Percentiles rank a stretch among this genome's conserved stretches.
phyloP scores from a whole-genome alignment of 805 yeast species.

The Wickerhamiella lipophila region DNA sequence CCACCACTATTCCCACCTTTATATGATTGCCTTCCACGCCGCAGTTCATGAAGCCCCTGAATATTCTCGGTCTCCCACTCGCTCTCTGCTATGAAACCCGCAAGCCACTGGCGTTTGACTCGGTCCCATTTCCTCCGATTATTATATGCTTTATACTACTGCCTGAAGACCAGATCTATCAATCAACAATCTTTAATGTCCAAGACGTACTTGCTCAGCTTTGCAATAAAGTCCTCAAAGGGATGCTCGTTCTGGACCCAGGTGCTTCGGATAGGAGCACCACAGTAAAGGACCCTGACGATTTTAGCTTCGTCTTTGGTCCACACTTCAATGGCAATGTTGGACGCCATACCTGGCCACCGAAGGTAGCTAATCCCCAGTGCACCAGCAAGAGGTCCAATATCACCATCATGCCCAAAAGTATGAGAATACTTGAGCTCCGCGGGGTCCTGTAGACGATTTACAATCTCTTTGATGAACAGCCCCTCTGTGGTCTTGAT shows the following conservation, averaged over 20 bases:
- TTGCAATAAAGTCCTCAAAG: background rate
- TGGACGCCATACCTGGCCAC: conserved; percentile 42
- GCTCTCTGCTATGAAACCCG: background rate
- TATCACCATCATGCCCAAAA: conserved; percentile 36
- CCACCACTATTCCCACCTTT: background rate
- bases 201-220: background rate
- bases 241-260: conserved; percentile 5
- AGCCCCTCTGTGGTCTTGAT: conserved; percentile 30
- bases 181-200: background rate
- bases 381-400: conserved; percentile 31
- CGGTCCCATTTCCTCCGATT: too few species aligned
- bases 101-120: too few species aligned
- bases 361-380: conserved; percentile 29
- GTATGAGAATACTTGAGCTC: conserved; percentile 30
- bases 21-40: background rate
- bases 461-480: conserved; percentile 30
- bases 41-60: too few species aligned
- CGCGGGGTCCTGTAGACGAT: conserved; percentile 25
- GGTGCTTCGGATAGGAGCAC: conserved; percentile 21
- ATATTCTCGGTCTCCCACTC: background rate
- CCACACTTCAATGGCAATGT: conserved; percentile 33
- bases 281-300: conserved; percentile 31
- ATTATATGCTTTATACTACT: too few species aligned
- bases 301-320: conserved; percentile 21
- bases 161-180: too few species aligned